A percentile compares a stretch with the other conserved stretches of the same genome.
Evolutionary conservation across 2,329 filamentous ascomycete species (phyloP).

Genomic region (Calonectria multiphialidica): DNA sequence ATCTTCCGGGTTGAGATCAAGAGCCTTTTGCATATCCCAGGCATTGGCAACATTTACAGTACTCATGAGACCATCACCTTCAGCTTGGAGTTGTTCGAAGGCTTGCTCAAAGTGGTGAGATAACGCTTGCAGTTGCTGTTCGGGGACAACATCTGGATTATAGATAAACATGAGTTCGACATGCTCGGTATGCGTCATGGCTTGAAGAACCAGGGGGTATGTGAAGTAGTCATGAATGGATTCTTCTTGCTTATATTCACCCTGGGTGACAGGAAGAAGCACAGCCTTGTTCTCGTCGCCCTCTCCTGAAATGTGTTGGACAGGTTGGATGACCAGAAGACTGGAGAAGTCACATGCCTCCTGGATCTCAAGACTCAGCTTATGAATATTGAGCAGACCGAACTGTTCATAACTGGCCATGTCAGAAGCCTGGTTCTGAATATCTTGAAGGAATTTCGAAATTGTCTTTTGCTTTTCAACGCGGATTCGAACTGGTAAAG

Average conservation of each 20-base stretch:
- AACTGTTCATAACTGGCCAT: conserved; percentile 27
- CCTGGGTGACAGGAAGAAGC: background rate
- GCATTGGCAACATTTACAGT: background rate
- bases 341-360: background rate
- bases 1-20: background rate
- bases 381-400: conserved; percentile 33
- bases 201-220: background rate
- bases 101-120: conserved; percentile 4
- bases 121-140: background rate
- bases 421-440: conserved; percentile 26
- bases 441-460: conserved; percentile 54
- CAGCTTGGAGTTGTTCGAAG: background rate
- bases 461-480: conserved; percentile 46
- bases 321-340: background rate
- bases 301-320: background rate
- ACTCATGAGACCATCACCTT: background rate
- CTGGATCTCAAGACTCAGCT: background rate
- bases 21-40: background rate
- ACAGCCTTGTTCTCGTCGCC: background rate
- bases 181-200: background rate
- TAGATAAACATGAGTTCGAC: background rate
- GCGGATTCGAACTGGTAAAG: conserved; percentile 35
- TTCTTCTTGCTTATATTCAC: background rate
- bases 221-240: background rate
- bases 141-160: background rate